Evolutionary conservation across 768 basidiomycete genomes (phyloP), one percentile per base, ranked within the genome.

Genomic region (Serendipita vermifera): DNA sequence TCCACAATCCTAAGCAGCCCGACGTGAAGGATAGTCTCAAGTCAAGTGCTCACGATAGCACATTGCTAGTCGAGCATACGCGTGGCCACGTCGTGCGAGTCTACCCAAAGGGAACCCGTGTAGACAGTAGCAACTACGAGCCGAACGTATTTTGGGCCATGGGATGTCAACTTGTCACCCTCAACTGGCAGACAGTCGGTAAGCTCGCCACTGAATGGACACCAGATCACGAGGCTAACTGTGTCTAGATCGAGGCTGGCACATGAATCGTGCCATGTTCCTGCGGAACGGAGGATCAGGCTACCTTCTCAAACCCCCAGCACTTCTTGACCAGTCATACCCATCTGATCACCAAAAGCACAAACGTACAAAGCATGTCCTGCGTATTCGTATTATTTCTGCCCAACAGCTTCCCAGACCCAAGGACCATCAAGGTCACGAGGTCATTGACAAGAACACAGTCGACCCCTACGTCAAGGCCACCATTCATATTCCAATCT

Each of bases 151-250:
- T 81, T 65, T 99, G 94, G 94, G 80, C 81, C 0, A 81, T 81
- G 2, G 94, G 94, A 0, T 78, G 81, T 11, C 93, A 97, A 67
- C 69, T 97, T 4, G 91, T 92, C 0, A 90, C 94, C 5, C 76
- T 99, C 56, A 99, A 99, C 67, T 98, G 92, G 91, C 94, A 99
- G 69, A 98, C 92, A 0, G 82, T 83, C 61, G 92, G 91, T 93
- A 64, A 56, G 82, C 72, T 1, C 6, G 9, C 3, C 27, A 33
- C 22, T 6, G 3, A 46, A 35, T 5, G 33, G 38, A 22, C 29
- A 22, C 33, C 35, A 31, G 38, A 26, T 7, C 17, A 7, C 15
- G n/a, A 4, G 39, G 35, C 5, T 17, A 14, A 5, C 20, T 22
- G 31, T 14, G 27, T 55, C 4, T 66, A 91, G 92, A 97, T 68